Conservation (phyloP, 345 rosid species). For the Moricandia arvensis region DNA sequence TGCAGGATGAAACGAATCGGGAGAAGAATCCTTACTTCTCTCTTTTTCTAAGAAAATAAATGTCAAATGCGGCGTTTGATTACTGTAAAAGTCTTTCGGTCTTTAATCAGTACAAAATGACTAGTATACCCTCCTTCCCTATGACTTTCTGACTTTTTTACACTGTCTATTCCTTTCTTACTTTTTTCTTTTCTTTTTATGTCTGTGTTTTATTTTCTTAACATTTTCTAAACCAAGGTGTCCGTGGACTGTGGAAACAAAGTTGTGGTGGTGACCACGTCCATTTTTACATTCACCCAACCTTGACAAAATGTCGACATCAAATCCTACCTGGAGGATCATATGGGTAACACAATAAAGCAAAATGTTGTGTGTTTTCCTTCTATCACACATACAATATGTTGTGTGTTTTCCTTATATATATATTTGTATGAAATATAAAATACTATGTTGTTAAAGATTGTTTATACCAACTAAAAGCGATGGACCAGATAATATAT, state of each 20-base stretch:
- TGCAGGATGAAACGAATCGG: not conserved
- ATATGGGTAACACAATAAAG: not conserved
- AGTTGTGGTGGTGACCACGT: not conserved
- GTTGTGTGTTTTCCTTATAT: not conserved
- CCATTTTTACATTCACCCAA: not conserved
- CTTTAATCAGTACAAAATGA: not conserved
- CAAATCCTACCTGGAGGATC: constrained; percentile 31
- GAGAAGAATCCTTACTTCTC: not conserved
- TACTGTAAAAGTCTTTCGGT: constrained; percentile 12
- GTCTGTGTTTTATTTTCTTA: too few species aligned
- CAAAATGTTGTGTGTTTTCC: not conserved
- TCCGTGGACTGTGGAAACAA: not conserved
- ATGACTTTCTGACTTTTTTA: not conserved
- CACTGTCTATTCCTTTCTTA: not conserved
- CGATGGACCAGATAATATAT: too few species aligned
- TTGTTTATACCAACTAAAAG: too few species aligned
- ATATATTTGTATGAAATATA: not conserved
- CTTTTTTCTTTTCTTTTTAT: too few species aligned
- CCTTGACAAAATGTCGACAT: too few species aligned
- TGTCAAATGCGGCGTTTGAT: constrained; percentile 35
- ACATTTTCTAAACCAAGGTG: too few species aligned
- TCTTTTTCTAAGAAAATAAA: not conserved
- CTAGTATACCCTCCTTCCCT: not conserved
- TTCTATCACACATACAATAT: not conserved
- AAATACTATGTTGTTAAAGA: too few species aligned